A percentile compares a stretch with the other conserved stretches of the same genome.
These are phyloP conservation scores for Candida mesenterica DNA, from an alignment of 1,139 yeast species.

Conservation along the genomic window DNA sequence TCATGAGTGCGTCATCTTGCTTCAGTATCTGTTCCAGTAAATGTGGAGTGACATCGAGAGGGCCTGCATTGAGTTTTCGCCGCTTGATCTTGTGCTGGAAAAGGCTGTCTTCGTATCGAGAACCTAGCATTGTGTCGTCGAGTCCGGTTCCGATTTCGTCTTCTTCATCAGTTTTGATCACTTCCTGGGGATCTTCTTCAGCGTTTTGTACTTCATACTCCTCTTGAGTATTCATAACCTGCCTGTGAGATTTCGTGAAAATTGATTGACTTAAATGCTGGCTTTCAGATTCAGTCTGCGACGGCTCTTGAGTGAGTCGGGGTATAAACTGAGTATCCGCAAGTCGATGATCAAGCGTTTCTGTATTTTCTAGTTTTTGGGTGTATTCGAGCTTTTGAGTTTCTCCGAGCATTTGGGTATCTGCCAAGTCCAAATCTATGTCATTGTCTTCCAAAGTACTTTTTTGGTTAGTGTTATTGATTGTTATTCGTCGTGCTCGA, in stretches of 20 bases:
- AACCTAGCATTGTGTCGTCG: conserved; percentile 2
- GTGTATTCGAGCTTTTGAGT: conserved; percentile 1
- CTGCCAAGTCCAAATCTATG: neutral
- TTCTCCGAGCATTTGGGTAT: too few relatives aligned
- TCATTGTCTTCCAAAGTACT: too few relatives aligned
- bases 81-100: conserved; percentile 12
- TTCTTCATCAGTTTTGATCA: conserved; percentile 16
- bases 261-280: conserved; percentile 1
- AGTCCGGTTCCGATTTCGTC: too few relatives aligned
- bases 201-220: conserved; percentile 5
- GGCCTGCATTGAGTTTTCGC: conserved; percentile 6
- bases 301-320: neutral
- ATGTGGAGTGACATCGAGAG: neutral
- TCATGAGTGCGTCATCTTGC: too few relatives aligned
- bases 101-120: conserved; percentile 15
- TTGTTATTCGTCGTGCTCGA: too few relatives aligned
- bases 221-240: conserved; percentile 18
- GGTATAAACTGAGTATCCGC: conserved; percentile 1
- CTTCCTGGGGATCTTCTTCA: conserved; percentile 7
- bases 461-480: too few relatives aligned
- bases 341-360: too few relatives aligned
- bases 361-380: conserved; percentile 3
- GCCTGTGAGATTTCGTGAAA: conserved; percentile 13
- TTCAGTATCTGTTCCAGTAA: neutral
- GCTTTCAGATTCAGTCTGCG: neutral